A percentile compares a stretch with the other conserved stretches of the same genome.
Conservation (phyloP, 2,329 filamentous ascomycete genomes). For the Phialemoniopsis sp. region DNA sequence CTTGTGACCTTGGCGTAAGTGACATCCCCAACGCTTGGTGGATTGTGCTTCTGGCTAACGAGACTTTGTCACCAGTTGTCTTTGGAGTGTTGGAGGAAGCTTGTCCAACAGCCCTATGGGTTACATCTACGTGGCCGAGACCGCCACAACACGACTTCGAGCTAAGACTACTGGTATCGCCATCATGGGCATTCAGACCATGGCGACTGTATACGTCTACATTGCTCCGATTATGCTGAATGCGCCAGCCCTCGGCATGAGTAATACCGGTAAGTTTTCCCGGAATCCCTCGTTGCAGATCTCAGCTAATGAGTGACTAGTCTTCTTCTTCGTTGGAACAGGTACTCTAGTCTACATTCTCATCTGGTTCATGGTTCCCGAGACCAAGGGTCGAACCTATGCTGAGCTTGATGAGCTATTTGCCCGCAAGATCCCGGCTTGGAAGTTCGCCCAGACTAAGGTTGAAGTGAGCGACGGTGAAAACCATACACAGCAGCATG, state of each 20-base stretch:
- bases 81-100: neutral
- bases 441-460: constrained; percentile 10
- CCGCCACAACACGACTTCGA: constrained; percentile 1
- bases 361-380: constrained; percentile 9
- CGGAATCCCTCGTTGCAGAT: too few species aligned
- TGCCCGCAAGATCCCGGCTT: constrained; percentile 10
- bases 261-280: too few species aligned
- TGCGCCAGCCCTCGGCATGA: constrained; percentile 7
- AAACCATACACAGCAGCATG: too few species aligned
- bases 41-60: constrained; percentile 7
- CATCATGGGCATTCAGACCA: constrained; percentile 1
- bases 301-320: too few species aligned
- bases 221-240: constrained; percentile 13
- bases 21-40: too few species aligned
- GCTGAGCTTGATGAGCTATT: constrained; percentile 15
- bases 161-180: constrained; percentile 4
- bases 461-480: too few species aligned
- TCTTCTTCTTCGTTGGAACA: constrained; percentile 10
- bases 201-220: constrained; percentile 8
- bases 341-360: constrained; percentile 7
- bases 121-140: constrained; percentile 1
- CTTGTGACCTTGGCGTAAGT: constrained; percentile 9
- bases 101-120: neutral
- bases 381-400: constrained; percentile 15
- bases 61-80: constrained; percentile 6